A percentile compares a stretch with the other conserved stretches of the same genome.
phyloP scores from a whole-genome alignment of 805 yeast species.

The Grigorovia transvaalensis region DNA sequence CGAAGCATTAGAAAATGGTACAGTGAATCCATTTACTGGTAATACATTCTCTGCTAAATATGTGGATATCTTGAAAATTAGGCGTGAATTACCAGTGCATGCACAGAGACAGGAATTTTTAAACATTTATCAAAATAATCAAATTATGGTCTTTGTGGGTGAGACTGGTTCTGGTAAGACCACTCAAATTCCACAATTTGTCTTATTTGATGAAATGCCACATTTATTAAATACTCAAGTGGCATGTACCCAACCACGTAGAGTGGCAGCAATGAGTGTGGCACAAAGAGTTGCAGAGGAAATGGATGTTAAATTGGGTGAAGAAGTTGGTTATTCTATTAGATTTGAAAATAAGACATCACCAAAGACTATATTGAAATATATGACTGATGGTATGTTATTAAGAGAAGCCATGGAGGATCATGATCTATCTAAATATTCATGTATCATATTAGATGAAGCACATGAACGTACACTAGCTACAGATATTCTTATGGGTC shows the following conservation, averaged over 20 bases:
- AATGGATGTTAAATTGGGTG: slow-evolving; percentile 87
- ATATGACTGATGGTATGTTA: slow-evolving; percentile 99
- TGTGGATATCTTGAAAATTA: slow-evolving; percentile 60
- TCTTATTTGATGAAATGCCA: slow-evolving; percentile 81
- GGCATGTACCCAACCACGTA: slow-evolving; percentile 93
- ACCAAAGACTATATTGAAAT: slow-evolving; percentile 71
- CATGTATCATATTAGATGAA: slow-evolving; percentile 90
- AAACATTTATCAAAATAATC: slow-evolving; percentile 71
- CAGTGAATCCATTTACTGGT: slow-evolving; percentile 74
- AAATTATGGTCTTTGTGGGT: slow-evolving; percentile 96
- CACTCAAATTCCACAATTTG: slow-evolving; percentile 96
- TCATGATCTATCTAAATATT: slow-evolving; percentile 66
- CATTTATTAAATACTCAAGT: slow-evolving; percentile 74
- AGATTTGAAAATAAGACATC: slow-evolving; percentile 88
- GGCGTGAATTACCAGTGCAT: slow-evolving; percentile 90
- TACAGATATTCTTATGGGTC: slow-evolving; percentile 93
- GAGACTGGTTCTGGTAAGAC: slow-evolving; percentile 99
- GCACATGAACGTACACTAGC: slow-evolving; percentile 97
- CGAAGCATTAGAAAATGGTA: slow-evolving; percentile 44
- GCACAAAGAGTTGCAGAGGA: slow-evolving; percentile 97
- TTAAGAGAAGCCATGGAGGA: slow-evolving; percentile 97
- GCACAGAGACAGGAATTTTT: slow-evolving; percentile 86
- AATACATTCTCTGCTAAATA: slow-evolving; percentile 50
- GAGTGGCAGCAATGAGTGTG: slow-evolving; percentile 98
- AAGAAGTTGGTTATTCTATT: slow-evolving; percentile 90